Evolutionary conservation across 345 rosid species (phyloP).

Genomic region (Kernera saxatilis): DNA sequence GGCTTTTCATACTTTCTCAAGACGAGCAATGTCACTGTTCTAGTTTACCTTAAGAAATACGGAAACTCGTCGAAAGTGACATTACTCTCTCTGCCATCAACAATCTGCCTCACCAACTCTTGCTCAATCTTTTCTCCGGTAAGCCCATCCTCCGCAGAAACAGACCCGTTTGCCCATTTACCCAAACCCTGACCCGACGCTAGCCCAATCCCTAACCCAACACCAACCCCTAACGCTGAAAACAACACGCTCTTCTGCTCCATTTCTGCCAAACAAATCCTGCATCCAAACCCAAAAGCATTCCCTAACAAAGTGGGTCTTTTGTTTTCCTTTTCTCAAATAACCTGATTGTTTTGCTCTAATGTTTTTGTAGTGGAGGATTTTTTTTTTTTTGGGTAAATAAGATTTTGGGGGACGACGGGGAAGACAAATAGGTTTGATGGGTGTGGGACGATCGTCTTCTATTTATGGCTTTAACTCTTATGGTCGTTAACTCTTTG

Average conservation of each 20-base stretch:
- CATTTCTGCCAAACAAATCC: slow-evolving; percentile 17
- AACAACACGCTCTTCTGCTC: slow-evolving; percentile 37
- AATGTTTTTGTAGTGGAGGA: slow-evolving; percentile 16
- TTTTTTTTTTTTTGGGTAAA: slow-evolving; percentile 4
- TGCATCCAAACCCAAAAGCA: slow-evolving; percentile 9
- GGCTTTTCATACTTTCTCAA: neutral
- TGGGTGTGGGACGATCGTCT: slow-evolving; percentile 17
- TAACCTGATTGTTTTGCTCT: slow-evolving; percentile 2
- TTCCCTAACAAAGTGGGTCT: neutral
- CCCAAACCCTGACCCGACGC: slow-evolving; percentile 75
- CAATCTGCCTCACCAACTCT: slow-evolving; percentile 67
- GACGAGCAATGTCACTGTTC: neutral
- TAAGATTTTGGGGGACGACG: slow-evolving; percentile 22
- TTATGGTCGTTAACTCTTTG: slow-evolving; percentile 28
- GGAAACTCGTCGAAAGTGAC: slow-evolving; percentile 86
- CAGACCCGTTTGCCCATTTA: slow-evolving; percentile 46
- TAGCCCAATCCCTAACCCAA: slow-evolving; percentile 80
- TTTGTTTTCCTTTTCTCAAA: slow-evolving; percentile 9
- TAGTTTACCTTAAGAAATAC: slow-evolving; percentile 65
- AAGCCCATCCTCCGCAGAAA: slow-evolving; percentile 32
- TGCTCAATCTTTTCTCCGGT: slow-evolving; percentile 69
- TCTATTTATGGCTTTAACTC: slow-evolving; percentile 20
- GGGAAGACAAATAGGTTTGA: slow-evolving; percentile 19
- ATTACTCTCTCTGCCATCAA: slow-evolving; percentile 64
- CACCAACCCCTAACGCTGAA: slow-evolving; percentile 86